Evolutionary conservation across 2,329 filamentous ascomycete genomes (phyloP), one percentile per base, ranked within the genome.

Genomic region (Aspergillus sclerotialis): DNA sequence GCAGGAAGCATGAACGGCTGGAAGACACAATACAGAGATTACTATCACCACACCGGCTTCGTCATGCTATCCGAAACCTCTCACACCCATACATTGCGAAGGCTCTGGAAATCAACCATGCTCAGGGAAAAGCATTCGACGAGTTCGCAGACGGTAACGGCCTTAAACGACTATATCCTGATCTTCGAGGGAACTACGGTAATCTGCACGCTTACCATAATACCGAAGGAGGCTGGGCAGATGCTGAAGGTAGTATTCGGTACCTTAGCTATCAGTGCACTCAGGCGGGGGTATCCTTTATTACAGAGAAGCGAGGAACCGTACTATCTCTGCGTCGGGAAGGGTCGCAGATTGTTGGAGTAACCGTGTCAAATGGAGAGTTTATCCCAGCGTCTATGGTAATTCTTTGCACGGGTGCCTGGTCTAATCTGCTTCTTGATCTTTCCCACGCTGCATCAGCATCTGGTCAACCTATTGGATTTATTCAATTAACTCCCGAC

Each of bases 361-460:
- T 69, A 14, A 68, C 63, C n/a, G 61, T 81, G 6, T 46, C 51
- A 2, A 60, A 70, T 35, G 71, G 69, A 0, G 53, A 54, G 7
- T 60, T 53, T 16, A 43, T 84, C 3, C 63, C 61, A 9, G 83
- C 81, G 2, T 79, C 84, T 24, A 69, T 90, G 5, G 80, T 83
- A n/a, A 70, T 94, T 32, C 69, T 92, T 3, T 85, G 87, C 0
- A 78, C 86, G 0, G 89, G 89, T 7, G 86, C 88, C 3, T 94
- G 88, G 89, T 84, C 83, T 1, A 77, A 78, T 4, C 71, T 74
- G 1, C 70, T 94, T 11, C 61, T 94, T 32, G 80, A 93, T 55
- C 66, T 94, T 1, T 66, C 78, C 21, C 83, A 85, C 14, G 75
- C 83, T 21, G 79, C 78, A 18, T 75, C 80, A 37, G 83, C 87